Conservation (phyloP, 2,329 filamentous ascomycete genomes). For the Fusarium sp. region DNA sequence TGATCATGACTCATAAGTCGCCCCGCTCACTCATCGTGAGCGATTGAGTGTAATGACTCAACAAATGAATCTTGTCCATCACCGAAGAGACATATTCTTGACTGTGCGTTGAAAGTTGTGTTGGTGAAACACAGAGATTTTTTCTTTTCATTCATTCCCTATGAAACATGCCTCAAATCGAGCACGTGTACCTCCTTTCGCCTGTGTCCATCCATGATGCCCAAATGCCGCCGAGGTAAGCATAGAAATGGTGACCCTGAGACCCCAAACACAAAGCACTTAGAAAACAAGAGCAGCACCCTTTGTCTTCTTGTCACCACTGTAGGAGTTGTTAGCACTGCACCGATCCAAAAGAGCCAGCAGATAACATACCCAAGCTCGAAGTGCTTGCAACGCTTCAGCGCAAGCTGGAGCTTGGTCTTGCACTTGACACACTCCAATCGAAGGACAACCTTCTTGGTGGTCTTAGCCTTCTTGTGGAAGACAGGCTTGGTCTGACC, state of each 20-base stretch:
- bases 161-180: conserved; percentile 57
- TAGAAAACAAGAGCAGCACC: conserved; percentile 99
- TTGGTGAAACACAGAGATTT: conserved; percentile 47
- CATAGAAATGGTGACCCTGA: conserved; percentile 54
- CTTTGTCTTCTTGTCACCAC: conserved; percentile 99
- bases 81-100: conserved; percentile 12
- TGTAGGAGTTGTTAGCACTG: conserved; percentile 62
- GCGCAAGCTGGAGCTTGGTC: conserved; percentile 95
- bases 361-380: conserved; percentile 86
- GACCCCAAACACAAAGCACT: conserved; percentile 64
- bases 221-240: conserved; percentile 58
- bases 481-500: conserved; percentile 99
- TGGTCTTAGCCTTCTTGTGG: conserved; percentile 99
- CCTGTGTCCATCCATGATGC: conserved; percentile 63
- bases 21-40: background rate
- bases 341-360: background rate
- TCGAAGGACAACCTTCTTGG: conserved; percentile 99
- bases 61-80: conserved; percentile 2
- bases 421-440: conserved; percentile 98
- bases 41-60: conserved; percentile 15
- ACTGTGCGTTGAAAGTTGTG: conserved; percentile 22
- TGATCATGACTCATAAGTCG: conserved; percentile 2
- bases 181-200: conserved; percentile 61
- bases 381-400: conserved; percentile 99
- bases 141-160: conserved; percentile 56